Evolutionary conservation across 2,329 filamentous ascomycete species (phyloP).

Genomic region (Fusarium oxysporum): DNA sequence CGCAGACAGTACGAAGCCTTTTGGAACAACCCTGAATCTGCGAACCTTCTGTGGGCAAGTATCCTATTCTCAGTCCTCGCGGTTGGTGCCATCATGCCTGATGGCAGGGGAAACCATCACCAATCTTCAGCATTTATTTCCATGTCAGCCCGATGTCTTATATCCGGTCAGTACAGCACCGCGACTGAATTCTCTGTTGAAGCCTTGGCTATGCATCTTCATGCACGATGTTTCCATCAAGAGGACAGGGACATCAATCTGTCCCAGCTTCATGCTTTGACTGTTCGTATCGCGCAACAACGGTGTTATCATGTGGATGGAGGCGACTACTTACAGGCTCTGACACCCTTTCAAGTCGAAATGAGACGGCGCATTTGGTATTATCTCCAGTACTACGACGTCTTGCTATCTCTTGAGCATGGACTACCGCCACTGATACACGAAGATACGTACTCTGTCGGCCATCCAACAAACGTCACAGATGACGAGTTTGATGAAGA

Average conservation of each 20-base stretch:
- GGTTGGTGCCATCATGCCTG: background rate
- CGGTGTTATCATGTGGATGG: conserved; percentile 7
- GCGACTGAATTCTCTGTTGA: conserved; percentile 12
- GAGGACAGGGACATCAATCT: background rate
- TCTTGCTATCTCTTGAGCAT: conserved; percentile 18
- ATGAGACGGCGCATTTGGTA: conserved; percentile 28
- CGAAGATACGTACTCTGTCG: background rate
- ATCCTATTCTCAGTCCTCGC: conserved; percentile 23
- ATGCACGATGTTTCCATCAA: background rate
- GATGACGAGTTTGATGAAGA: conserved; percentile 30
- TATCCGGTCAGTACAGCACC: conserved; percentile 7
- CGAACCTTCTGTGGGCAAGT: conserved; percentile 18
- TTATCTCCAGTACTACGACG: conserved; percentile 22
- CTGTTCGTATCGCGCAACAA: conserved; percentile 17
- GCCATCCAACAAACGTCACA: background rate
- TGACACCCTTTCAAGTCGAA: conserved; percentile 16
- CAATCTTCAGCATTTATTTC: background rate
- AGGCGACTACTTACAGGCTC: background rate
- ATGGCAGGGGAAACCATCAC: accelerated
- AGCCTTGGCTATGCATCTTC: conserved; percentile 16
- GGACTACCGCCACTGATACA: conserved; percentile 11
- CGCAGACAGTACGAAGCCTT: conserved; percentile 28
- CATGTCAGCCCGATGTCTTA: conserved; percentile 15
- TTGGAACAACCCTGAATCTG: background rate
- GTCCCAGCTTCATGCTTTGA: background rate